A percentile compares a stretch with the other conserved stretches of the same genome.
phyloP scores from a whole-genome alignment of 2,329 filamentous ascomycete genomes.

The Fusarium falciforme region DNA sequence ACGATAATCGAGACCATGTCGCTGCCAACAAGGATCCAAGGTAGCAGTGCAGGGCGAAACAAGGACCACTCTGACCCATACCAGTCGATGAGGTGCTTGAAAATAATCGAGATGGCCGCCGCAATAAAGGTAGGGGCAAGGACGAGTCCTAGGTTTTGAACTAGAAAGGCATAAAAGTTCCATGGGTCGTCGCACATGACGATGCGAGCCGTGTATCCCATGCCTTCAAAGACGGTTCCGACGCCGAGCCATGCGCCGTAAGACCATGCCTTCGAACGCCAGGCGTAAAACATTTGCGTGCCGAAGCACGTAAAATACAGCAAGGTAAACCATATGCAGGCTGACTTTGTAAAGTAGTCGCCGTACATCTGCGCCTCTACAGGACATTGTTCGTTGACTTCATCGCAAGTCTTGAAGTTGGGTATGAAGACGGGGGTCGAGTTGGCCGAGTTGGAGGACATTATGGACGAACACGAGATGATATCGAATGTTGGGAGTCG shows the following conservation, averaged over 20 bases:
- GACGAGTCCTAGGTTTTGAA: not conserved
- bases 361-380: not conserved
- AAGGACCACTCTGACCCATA: not conserved
- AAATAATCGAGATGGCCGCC: not conserved
- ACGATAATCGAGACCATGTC: not conserved
- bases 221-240: not conserved
- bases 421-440: not conserved
- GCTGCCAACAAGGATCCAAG: not conserved
- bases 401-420: not conserved
- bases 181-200: not conserved
- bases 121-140: not conserved
- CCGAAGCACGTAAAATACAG: not conserved
- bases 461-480: too few species aligned
- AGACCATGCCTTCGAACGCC: not conserved
- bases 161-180: not conserved
- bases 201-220: not conserved
- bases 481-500: too few species aligned
- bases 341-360: not conserved
- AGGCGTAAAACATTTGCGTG: not conserved
- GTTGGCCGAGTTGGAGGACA: not conserved
- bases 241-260: not conserved
- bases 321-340: not conserved
- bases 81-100: not conserved
- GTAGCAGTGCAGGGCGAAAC: not conserved
- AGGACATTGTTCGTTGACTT: not conserved